Conservation (phyloP, 192 early-diverging fungal genomes). For the Allomyces arbusculus region DNA sequence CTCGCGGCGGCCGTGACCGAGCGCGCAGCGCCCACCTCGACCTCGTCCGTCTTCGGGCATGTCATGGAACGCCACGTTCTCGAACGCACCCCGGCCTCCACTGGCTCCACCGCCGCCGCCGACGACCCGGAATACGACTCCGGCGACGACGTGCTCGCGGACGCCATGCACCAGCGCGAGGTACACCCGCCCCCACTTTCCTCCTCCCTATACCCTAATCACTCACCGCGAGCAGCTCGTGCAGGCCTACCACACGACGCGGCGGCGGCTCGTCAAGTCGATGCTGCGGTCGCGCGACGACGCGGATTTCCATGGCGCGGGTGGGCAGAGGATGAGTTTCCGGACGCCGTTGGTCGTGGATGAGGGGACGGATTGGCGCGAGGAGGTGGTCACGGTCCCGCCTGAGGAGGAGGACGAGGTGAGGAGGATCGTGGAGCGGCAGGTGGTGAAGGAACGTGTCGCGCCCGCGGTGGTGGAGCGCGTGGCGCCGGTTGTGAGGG, state of each 20-base stretch:
- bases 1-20: neutral
- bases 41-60: neutral
- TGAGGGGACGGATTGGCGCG: no score
- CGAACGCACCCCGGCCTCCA: neutral
- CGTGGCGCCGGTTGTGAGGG: neutral
- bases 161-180: neutral
- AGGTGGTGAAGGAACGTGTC: neutral
- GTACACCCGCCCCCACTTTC: neutral
- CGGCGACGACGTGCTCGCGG: neutral
- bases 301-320: neutral
- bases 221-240: neutral
- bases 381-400: no score
- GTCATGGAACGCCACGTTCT: no score
- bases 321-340: neutral
- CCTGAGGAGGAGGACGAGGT: no score
- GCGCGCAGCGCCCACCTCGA: neutral
- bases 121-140: neutral
- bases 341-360: no score
- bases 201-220: no score
- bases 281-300: neutral
- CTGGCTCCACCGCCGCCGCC: neutral
- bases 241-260: neutral
- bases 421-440: neutral
- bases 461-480: neutral
- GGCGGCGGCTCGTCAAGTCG: neutral